Percentiles rank a stretch among this genome's conserved stretches.
Evolutionary conservation across 2,329 filamentous ascomycete genomes (phyloP).

Genomic region (Neofusicoccum parvum): DNA sequence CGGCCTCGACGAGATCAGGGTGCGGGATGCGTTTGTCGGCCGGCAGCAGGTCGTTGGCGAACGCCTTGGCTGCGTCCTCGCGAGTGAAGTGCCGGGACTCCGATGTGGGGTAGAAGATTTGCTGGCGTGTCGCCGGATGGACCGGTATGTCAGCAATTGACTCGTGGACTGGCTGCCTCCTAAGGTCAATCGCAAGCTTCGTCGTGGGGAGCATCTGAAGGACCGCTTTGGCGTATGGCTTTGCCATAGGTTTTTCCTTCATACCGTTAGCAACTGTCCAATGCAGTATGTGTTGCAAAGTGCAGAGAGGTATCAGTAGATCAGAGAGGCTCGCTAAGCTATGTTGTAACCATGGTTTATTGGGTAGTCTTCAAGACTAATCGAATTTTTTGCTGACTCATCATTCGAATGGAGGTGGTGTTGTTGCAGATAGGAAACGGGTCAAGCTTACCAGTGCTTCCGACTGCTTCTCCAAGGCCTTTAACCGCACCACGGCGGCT

Average conservation of each 20-base stretch:
- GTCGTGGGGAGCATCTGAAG: conserved; percentile 74
- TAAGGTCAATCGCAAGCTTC: conserved; percentile 30
- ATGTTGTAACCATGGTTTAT: conserved; percentile 76
- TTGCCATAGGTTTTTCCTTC: conserved; percentile 76
- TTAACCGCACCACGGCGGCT: conserved; percentile 81
- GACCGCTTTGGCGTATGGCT: conserved; percentile 75
- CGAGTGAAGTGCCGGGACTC: conserved; percentile 68
- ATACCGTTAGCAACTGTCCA: neutral
- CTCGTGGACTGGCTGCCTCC: conserved; percentile 54
- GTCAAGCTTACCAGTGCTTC: conserved; percentile 66
- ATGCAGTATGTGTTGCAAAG: neutral
- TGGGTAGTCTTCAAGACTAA: conserved; percentile 99
- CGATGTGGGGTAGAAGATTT: conserved; percentile 65
- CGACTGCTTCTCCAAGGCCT: conserved; percentile 83
- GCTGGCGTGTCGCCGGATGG: conserved; percentile 55
- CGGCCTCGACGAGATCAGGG: conserved; percentile 56
- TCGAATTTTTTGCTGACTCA: conserved; percentile 78
- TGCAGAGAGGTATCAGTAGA: conserved; percentile 24
- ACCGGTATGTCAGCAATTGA: conserved; percentile 66
- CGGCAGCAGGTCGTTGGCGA: conserved; percentile 60
- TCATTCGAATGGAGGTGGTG: conserved; percentile 49
- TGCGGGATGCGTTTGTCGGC: conserved; percentile 67
- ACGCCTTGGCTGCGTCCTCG: conserved; percentile 64
- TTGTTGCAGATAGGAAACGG: neutral
- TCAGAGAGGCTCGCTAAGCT: conserved; percentile 79